phyloP scores from a whole-genome alignment of 345 rosid genomes.

The Eucalyptus cloeziana region DNA sequence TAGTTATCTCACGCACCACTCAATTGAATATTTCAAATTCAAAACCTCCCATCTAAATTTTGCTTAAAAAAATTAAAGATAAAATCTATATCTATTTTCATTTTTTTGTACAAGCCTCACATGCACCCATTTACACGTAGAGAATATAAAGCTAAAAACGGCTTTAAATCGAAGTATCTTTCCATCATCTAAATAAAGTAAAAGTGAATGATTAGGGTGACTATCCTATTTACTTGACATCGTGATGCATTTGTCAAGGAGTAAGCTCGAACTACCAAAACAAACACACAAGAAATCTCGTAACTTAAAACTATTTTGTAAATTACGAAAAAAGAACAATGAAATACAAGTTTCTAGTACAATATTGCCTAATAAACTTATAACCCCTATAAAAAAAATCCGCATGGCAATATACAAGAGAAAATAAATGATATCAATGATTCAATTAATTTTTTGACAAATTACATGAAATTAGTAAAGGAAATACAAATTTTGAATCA shows the following conservation, averaged over 20 bases:
- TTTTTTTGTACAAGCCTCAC: background rate
- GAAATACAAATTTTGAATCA: background rate
- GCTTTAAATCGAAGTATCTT: background rate
- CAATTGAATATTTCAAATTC: background rate
- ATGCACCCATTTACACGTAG: background rate
- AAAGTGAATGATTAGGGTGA: background rate
- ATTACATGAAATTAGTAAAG: background rate
- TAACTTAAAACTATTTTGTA: background rate
- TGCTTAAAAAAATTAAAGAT: background rate
- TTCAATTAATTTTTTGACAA: background rate
- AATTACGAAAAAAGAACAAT: background rate
- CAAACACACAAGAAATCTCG: background rate
- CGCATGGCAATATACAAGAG: background rate
- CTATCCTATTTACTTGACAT: background rate
- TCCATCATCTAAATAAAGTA: background rate
- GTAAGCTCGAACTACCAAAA: background rate
- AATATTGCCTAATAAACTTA: background rate
- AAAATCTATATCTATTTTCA: background rate
- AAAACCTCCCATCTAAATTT: background rate
- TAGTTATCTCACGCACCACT: background rate
- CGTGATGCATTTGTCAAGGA: background rate
- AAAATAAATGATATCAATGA: background rate
- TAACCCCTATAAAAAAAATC: background rate
- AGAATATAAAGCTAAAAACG: background rate
- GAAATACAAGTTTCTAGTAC: background rate